Conservation (phyloP, 2,329 filamentous ascomycete species). For the Aspergillus luchuensis region DNA sequence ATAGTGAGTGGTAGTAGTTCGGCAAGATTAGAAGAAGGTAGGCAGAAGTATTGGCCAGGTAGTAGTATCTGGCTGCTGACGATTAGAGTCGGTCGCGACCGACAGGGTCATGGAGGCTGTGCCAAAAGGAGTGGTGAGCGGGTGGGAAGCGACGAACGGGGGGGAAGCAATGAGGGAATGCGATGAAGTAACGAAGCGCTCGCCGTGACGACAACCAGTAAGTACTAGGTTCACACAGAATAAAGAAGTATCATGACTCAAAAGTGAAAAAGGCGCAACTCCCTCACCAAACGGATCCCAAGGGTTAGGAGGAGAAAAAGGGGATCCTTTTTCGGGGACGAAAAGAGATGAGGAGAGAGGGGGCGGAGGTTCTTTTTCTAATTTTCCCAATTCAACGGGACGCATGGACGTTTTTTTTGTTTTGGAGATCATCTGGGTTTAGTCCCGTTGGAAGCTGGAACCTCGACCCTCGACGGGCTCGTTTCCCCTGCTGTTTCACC, state of each 20-base stretch:
- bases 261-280: background rate
- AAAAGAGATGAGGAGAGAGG: background rate
- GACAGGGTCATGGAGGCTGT: constrained; percentile 15
- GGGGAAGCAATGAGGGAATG: constrained; percentile 1
- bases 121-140: constrained; percentile 10
- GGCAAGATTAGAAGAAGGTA: constrained; percentile 9
- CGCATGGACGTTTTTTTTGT: constrained; percentile 14
- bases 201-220: background rate
- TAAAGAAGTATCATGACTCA: constrained; percentile 1
- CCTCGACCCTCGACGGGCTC: background rate
- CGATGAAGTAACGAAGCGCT: background rate
- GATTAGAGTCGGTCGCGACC: background rate
- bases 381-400: constrained; percentile 11
- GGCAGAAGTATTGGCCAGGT: constrained; percentile 19
- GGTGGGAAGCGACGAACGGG: constrained; percentile 6
- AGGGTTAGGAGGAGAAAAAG: background rate
- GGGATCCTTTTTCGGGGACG: constrained; percentile 2
- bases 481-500: background rate
- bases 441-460: constrained; percentile 5
- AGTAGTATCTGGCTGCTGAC: constrained; percentile 8
- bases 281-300: background rate
- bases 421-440: constrained; percentile 13
- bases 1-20: constrained; percentile 15
- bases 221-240: background rate
- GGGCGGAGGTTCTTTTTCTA: constrained; percentile 4